Percentiles rank a stretch among this genome's conserved stretches.
phyloP scores from a whole-genome alignment of 2,329 filamentous ascomycete species.

The Aspergillus flavus region DNA sequence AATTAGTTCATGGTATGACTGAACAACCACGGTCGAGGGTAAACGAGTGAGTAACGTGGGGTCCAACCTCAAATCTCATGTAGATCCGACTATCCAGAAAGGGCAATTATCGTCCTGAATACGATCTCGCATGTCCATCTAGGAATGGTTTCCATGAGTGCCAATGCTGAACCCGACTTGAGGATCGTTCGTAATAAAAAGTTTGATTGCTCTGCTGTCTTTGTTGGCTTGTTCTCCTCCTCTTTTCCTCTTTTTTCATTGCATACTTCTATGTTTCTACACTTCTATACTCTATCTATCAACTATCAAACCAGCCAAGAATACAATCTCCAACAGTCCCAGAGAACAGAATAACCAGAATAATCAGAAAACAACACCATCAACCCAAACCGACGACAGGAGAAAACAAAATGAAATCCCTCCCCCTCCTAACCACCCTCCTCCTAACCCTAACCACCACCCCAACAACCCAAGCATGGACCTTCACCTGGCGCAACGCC shows the following conservation, averaged over 20 bases:
- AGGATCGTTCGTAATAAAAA: neutral
- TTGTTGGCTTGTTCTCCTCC: neutral
- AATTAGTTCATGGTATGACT: too few relatives aligned
- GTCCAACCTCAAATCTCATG: neutral
- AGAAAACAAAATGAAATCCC: neutral
- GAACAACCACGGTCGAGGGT: too few relatives aligned
- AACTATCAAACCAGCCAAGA: neutral
- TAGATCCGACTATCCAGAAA: neutral
- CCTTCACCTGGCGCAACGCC: conserved; percentile 16
- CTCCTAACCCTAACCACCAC: neutral
- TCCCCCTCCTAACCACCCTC: neutral
- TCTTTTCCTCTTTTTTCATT: neutral
- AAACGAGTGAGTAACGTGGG: neutral
- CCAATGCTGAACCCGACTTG: neutral
- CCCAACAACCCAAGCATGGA: conserved; percentile 8
- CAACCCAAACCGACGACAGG: neutral
- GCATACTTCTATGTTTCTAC: neutral
- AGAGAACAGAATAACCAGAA: neutral
- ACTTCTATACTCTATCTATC: neutral
- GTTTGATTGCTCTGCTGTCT: neutral
- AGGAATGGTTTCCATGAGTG: neutral
- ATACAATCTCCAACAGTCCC: neutral
- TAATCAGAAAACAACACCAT: neutral
- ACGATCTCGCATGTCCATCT: neutral
- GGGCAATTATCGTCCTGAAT: neutral